Evolutionary conservation across 495 filamentous ascomycete genomes (phyloP), one percentile per base, ranked within the genome.

Genomic region (Aspergillus biplanus): DNA sequence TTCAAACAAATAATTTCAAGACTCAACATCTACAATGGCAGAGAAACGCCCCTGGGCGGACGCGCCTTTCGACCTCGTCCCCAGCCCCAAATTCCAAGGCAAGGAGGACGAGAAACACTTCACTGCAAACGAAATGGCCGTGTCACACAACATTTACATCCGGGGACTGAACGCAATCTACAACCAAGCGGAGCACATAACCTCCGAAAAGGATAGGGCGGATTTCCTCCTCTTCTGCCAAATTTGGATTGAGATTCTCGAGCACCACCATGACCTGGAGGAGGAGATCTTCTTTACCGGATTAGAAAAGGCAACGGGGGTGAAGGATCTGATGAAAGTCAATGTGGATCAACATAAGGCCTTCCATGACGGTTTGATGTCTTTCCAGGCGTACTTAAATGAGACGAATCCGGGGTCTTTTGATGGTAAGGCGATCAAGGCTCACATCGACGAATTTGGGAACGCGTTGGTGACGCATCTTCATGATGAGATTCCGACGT

Each of bases 261-360:
- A 47, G 4, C 58, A 60, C 13, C 58, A 60, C 21, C 58, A 60
- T 9, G 18, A 27, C 13, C n/a, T 60, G 2, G 58, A 60, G 42
- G 58, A 60, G n/a, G 58, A 60, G n/a, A 52, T 52, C 44, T 48
- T 60, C 18, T 60, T 60, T 18, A 46, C 58, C 4, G 58, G 58
- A 12, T 34, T 52, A 0, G 58, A 60, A 13, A 48, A 48, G 3
- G 46, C 34, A 5, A 34, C 52, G 5, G 58, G 33, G 3, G 52
- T 27, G 48, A 9, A 16, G 48, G 48, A 18, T 21, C 15, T 50
- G 5, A 50, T 50, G 48, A 18, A 12, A 18, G 18, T 9, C 5
- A 50, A 50, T 50, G 4, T 50, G 13, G 9, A 21, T 9, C 48
- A 50, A 18, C 48, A 50, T 27, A 12, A 50, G 5, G 48, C 15